Evolutionary conservation across 2,329 filamentous ascomycete species (phyloP).

Genomic region (Xylariaceae sp.): DNA sequence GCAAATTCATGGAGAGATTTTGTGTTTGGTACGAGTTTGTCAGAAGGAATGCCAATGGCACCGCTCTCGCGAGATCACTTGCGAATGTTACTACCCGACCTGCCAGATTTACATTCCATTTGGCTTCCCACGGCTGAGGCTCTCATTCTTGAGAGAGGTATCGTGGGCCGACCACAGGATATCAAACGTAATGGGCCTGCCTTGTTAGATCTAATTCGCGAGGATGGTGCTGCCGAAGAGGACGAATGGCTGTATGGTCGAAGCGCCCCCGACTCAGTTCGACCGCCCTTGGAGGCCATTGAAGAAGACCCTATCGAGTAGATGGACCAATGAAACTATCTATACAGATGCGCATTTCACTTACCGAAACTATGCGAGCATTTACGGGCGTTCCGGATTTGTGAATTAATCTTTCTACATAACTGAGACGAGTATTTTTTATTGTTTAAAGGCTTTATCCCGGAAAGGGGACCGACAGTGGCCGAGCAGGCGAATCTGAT

Average conservation of each 20-base stretch:
- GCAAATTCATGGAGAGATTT: conserved; percentile 44
- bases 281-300: conserved; percentile 55
- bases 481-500: conserved; percentile 8
- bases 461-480: conserved; percentile 24
- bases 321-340: conserved; percentile 18
- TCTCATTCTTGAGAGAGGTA: conserved; percentile 62
- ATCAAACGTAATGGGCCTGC: conserved; percentile 69
- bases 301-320: conserved; percentile 57
- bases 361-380: conserved; percentile 28
- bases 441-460: conserved; percentile 17
- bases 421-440: conserved; percentile 25
- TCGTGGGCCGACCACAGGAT: conserved; percentile 63
- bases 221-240: conserved; percentile 63
- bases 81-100: conserved; percentile 57
- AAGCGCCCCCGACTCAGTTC: conserved; percentile 58
- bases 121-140: conserved; percentile 69
- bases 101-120: conserved; percentile 64
- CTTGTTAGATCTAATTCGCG: conserved; percentile 67
- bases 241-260: conserved; percentile 69
- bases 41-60: conserved; percentile 68
- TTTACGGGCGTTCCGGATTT: conserved; percentile 40
- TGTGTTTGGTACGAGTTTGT: conserved; percentile 64
- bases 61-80: conserved; percentile 58
- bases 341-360: conserved; percentile 13
- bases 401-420: conserved; percentile 27